Conservation (phyloP, 164 flowering plant genomes). For the Stephania cephalantha region DNA sequence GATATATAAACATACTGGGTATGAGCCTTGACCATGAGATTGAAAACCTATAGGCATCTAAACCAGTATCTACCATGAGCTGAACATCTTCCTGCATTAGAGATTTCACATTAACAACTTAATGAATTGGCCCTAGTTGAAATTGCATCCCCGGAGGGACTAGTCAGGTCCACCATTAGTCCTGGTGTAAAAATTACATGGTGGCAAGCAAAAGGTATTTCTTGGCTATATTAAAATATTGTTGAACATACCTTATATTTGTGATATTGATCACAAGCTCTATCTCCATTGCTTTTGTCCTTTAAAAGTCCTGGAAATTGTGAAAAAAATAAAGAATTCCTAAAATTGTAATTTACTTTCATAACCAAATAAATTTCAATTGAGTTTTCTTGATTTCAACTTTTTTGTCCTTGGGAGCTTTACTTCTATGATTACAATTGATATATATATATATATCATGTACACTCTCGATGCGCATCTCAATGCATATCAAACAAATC, state of each 20-base stretch:
- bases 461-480: no score
- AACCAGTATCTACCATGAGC: conserved; percentile 18
- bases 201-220: background rate
- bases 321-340: background rate
- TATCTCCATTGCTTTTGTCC: background rate
- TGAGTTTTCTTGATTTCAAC: no score
- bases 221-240: background rate
- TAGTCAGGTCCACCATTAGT: no score
- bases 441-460: no score
- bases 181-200: no score
- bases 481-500: no score
- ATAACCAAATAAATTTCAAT: background rate
- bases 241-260: conserved; percentile 23
- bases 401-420: no score
- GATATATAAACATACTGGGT: conserved; percentile 8
- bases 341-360: background rate
- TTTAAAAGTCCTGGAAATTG: background rate
- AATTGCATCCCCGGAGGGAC: no score
- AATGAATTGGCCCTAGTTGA: background rate
- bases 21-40: conserved; percentile 22
- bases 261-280: conserved; percentile 26
- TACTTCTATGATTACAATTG: no score
- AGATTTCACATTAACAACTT: background rate
- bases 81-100: conserved; percentile 18
- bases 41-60: conserved; percentile 17